Base-by-base conservation (phyloP, 2,329 filamentous ascomycete species). In the Exophiala mesophila region DNA sequence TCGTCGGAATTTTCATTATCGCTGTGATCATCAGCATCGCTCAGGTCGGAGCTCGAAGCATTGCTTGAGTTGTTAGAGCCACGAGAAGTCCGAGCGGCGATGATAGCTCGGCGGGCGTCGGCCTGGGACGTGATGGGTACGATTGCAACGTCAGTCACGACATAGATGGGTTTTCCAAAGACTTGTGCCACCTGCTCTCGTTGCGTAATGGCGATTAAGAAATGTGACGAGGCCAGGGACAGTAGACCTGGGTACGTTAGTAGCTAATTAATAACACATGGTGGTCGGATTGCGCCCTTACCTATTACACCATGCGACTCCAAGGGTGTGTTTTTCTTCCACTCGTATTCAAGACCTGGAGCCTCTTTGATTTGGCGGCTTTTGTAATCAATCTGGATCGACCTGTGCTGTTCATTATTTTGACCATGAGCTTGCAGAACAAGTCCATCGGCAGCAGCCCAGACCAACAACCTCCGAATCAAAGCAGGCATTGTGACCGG, bases 101-200 rank as follows among this genome's bases (percentile, higher is more conserved):
- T 64, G 45, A 97, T 83, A 6, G 87, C 83, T 19, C 76, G 74
- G 48, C 78, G 73, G 3, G 90, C 89, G 31, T 94, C 87, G 29
- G 65, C 62, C 56, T 83, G 82, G 4, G 85, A 90, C 2, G 82
- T 78, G 39, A 92, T 80, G 1, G 92, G 92, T 4, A 94, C 94
- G n/a, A 97, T 70, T 5, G 88, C 83, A 21, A 97, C 85, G 55
- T 94, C 87, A 31, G 85, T 92, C 46, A 96, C 79, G 28, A 88
- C 82, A 63, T 94, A 98, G 41, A 97, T 72, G 0, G 89, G 83
- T 41, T 78, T 82, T 4, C 87, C 88, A 52, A 82, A 80, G 36
- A 97, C 80, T 52, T 89, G 83, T 3, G 92, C 92, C 36, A 97
- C 88, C 62, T 94, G 86, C 57, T 94, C 78, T 34, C 90, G 85